Percentiles rank a stretch among this genome's conserved stretches.
These are phyloP conservation scores for Excoecaria agallocha DNA, from an alignment of 345 rosid species.

Conservation along the genomic window DNA sequence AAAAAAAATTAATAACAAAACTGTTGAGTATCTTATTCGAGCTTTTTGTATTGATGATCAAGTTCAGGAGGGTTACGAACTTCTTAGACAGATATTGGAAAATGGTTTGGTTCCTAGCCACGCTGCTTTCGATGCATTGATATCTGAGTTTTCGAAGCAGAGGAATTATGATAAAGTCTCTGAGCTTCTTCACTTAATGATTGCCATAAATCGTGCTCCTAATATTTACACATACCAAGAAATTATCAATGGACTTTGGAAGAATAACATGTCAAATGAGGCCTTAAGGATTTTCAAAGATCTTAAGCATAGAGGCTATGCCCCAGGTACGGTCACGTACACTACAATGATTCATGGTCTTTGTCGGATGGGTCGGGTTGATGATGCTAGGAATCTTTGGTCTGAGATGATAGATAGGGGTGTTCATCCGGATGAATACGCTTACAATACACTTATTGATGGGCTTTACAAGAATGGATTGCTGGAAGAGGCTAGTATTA, in stretches of 20 bases:
- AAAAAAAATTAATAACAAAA: conserved; percentile 33
- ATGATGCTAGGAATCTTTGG: conserved; percentile 47
- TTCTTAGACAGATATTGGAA: conserved; percentile 44
- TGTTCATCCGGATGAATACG: conserved; percentile 37
- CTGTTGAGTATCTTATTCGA: conserved; percentile 39
- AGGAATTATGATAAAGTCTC: conserved; percentile 36
- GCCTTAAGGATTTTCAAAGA: conserved; percentile 42
- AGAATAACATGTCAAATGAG: conserved; percentile 30
- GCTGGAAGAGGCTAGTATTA: conserved; percentile 31
- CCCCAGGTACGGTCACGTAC: conserved; percentile 39
- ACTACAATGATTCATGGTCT: conserved; percentile 47
- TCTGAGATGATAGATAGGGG: conserved; percentile 49
- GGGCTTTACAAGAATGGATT: conserved; percentile 34
- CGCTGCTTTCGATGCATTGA: conserved; percentile 36
- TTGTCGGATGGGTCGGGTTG: conserved; percentile 30
- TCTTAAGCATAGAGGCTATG: conserved; percentile 55
- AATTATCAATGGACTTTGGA: conserved; percentile 51
- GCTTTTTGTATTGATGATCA: conserved; percentile 46
- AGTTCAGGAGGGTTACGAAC: conserved; percentile 38
- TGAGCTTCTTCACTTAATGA: conserved; percentile 50
- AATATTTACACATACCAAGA: conserved; percentile 44
- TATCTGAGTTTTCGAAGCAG: conserved; percentile 32
- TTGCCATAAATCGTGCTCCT: conserved; percentile 35
- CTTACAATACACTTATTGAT: conserved; percentile 38
- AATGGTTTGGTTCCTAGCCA: conserved; percentile 39